phyloP scores from a whole-genome alignment of 306 rosid species.

The Begonia peltatifolia region DNA sequence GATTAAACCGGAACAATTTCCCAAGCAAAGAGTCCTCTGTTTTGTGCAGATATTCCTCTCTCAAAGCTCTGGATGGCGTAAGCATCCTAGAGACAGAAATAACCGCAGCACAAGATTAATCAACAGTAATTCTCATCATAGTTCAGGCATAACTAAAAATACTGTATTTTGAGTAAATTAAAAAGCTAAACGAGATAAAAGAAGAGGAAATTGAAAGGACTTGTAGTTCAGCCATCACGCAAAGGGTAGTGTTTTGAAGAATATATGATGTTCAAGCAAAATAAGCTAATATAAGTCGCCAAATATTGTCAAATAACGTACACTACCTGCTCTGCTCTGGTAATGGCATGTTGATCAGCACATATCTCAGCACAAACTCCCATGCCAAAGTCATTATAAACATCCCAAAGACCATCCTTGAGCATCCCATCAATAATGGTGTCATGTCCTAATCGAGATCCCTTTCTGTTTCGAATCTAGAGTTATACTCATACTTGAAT shows the following conservation, averaged over 20 bases:
- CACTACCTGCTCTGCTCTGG: constrained; percentile 78
- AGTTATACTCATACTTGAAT: constrained; percentile 2
- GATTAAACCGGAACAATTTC: constrained; percentile 75
- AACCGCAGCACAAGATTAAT: not conserved
- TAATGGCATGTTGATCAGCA: constrained; percentile 47
- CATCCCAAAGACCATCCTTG: constrained; percentile 98
- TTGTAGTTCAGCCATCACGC: too few species aligned
- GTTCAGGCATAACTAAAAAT: too few species aligned
- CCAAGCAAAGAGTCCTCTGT: constrained; percentile 60
- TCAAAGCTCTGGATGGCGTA: constrained; percentile 72
- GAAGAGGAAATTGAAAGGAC: too few species aligned
- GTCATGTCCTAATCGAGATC: constrained; percentile 81
- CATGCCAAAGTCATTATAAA: constrained; percentile 75
- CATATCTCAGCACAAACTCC: constrained; percentile 85
- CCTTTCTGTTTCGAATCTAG: constrained; percentile 40
- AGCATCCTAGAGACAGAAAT: constrained; percentile 39
- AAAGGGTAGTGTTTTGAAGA: too few species aligned
- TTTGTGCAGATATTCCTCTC: constrained; percentile 73
- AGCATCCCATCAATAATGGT: constrained; percentile 79
- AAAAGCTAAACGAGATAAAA: not conserved
- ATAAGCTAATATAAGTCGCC: too few species aligned
- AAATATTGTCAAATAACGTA: constrained; percentile 1
- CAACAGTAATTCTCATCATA: not conserved
- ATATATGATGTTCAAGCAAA: too few species aligned
- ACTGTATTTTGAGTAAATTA: not conserved